phyloP scores from a whole-genome alignment of 2,329 filamentous ascomycete species.

The Curvularia sp. region DNA sequence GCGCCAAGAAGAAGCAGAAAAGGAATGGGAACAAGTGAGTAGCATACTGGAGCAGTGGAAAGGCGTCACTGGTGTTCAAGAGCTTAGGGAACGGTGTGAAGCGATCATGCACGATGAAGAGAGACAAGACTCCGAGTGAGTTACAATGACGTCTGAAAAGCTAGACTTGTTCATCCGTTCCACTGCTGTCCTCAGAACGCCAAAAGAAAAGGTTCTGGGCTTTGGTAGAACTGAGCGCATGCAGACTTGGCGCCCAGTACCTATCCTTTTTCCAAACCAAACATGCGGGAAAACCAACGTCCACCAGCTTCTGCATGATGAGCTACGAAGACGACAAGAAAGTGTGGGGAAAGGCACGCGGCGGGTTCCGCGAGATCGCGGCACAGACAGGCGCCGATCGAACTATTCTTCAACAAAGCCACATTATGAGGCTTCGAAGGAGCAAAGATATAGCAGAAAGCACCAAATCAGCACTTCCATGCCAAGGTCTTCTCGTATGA shows the following conservation, averaged over 20 bases:
- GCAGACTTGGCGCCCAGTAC: not conserved
- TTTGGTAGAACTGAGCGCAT: not conserved
- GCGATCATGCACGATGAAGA: constrained; percentile 40
- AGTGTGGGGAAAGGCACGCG: not conserved
- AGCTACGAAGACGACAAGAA: not conserved
- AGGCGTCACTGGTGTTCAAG: constrained; percentile 52
- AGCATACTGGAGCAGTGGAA: constrained; percentile 54
- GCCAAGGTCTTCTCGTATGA: not conserved
- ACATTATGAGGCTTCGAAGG: not conserved
- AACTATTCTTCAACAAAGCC: not conserved
- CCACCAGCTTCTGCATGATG: not conserved
- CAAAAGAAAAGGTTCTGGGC: not conserved
- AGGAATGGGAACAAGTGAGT: constrained; percentile 55
- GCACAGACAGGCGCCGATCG: not conserved
- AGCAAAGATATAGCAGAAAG: not conserved
- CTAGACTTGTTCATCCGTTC: not conserved
- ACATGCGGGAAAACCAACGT: not conserved
- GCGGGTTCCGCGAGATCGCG: not conserved
- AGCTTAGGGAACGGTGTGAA: constrained; percentile 50
- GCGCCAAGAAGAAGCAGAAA: constrained; percentile 65
- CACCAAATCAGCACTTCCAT: not conserved
- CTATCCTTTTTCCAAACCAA: not conserved
- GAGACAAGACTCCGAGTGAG: constrained; percentile 37
- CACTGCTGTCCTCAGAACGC: not conserved
- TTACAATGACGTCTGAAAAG: not conserved